These are phyloP conservation scores for Styphnolobium japonicum DNA, from an alignment of 306 rosid genomes.

Conservation along the genomic window DNA sequence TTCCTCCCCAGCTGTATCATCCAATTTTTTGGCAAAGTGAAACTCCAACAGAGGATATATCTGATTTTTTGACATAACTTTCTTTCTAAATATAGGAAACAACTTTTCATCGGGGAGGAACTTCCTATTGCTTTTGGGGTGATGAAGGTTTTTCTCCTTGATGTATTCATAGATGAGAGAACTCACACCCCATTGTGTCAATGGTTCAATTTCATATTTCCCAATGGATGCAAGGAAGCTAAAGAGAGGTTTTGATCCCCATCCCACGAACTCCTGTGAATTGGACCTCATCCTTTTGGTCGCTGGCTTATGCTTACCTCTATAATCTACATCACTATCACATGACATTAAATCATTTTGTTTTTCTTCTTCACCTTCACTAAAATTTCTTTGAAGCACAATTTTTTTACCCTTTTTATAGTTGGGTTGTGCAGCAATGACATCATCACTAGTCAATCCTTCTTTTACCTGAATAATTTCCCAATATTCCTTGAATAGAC, in stretches of 20 bases:
- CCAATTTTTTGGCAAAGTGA: slow-evolving; percentile 43
- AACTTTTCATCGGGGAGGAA: slow-evolving; percentile 54
- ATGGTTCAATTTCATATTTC: slow-evolving; percentile 37
- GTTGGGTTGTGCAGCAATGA: slow-evolving; percentile 14
- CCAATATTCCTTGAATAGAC: slow-evolving; percentile 82
- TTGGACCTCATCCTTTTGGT: slow-evolving; percentile 27
- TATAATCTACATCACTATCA: slow-evolving; percentile 7
- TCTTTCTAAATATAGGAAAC: slow-evolving; percentile 49
- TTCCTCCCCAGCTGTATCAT: not conserved
- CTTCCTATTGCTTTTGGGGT: slow-evolving; percentile 35
- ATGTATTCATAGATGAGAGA: slow-evolving; percentile 50
- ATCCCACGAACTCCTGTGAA: slow-evolving; percentile 32
- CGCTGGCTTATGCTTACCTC: not conserved
- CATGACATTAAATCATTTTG: not conserved
- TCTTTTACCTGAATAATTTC: slow-evolving; percentile 56
- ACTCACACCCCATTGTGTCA: slow-evolving; percentile 36
- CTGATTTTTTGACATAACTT: slow-evolving; percentile 18
- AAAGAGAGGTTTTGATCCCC: slow-evolving; percentile 69
- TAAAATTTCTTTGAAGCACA: not conserved
- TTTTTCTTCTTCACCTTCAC: slow-evolving; percentile 23
- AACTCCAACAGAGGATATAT: slow-evolving; percentile 37
- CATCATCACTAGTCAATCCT: slow-evolving; percentile 41
- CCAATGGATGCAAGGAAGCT: slow-evolving; percentile 63
- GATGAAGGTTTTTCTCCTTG: slow-evolving; percentile 46
- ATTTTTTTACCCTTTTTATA: slow-evolving; percentile 13